These are phyloP conservation scores for Cladosporium cucumerinum DNA, from an alignment of 2,329 filamentous ascomycete genomes.

Conservation along the genomic window DNA sequence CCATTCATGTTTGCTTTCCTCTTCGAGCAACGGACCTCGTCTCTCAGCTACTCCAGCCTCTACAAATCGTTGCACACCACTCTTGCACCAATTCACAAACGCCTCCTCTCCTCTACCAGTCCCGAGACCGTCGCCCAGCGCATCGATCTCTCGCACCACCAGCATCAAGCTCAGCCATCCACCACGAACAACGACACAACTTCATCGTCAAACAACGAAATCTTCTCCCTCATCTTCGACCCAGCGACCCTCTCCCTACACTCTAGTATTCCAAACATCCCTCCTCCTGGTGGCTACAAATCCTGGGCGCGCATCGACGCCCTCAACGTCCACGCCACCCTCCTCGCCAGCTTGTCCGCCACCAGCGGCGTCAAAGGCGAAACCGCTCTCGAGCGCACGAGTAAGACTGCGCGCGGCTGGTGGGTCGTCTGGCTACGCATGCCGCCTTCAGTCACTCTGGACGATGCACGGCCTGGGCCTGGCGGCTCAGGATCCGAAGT, in stretches of 20 bases:
- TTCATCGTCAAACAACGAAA: conserved; percentile 39
- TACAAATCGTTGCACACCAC: conserved; percentile 52
- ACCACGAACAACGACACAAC: conserved; percentile 26
- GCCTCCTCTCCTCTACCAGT: conserved; percentile 43
- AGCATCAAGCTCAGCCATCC: background rate
- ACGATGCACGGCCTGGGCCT: background rate
- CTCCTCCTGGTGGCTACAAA: conserved; percentile 46
- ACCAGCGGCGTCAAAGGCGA: conserved; percentile 49
- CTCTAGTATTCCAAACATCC: conserved; percentile 63
- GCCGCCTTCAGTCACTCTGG: conserved; percentile 27
- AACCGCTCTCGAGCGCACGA: conserved; percentile 52
- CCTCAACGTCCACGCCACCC: conserved; percentile 59
- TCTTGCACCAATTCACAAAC: conserved; percentile 47
- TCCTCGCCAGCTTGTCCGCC: conserved; percentile 55
- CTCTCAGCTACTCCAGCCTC: conserved; percentile 44
- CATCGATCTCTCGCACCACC: conserved; percentile 34
- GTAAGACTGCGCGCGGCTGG: conserved; percentile 63
- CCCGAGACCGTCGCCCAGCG: conserved; percentile 41
- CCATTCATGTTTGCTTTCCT: conserved; percentile 78
- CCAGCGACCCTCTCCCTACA: conserved; percentile 56
- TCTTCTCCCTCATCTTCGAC: conserved; percentile 62
- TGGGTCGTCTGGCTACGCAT: conserved; percentile 65
- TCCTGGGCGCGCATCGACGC: conserved; percentile 57
- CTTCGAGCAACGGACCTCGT: conserved; percentile 61
- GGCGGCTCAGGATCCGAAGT: background rate